phyloP scores from a whole-genome alignment of 2,329 filamentous ascomycete species.

The Didymella pinodella region DNA sequence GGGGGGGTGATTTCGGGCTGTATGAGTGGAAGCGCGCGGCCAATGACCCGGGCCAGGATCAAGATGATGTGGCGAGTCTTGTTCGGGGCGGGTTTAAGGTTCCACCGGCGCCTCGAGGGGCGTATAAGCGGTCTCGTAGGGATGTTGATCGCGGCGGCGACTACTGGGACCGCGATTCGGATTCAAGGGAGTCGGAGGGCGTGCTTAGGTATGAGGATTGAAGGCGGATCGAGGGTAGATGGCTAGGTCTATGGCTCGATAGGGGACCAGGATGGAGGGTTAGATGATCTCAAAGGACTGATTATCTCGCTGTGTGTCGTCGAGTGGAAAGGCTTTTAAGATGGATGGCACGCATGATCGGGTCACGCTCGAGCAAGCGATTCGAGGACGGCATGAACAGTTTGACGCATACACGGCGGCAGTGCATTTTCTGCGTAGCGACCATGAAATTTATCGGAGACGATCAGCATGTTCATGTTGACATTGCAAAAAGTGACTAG shows the following conservation, averaged over 20 bases:
- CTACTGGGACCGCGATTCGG: conserved; percentile 2
- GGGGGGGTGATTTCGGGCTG: conserved; percentile 4
- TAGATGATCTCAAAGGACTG: not conserved
- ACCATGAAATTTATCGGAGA: not conserved
- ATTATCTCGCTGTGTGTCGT: not conserved
- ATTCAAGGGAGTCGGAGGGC: not conserved
- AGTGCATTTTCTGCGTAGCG: not conserved
- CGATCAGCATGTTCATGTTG: too few species aligned
- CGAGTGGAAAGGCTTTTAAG: not conserved
- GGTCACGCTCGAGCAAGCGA: not conserved
- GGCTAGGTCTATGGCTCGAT: too few species aligned
- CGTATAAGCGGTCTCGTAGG: not conserved
- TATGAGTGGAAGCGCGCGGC: conserved; percentile 11
- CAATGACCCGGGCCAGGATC: conserved; percentile 1
- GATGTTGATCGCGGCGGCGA: conserved; percentile 1
- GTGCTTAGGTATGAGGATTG: conserved; percentile 11
- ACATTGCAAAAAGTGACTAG: too few species aligned
- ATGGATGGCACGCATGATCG: not conserved
- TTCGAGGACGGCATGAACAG: not conserved
- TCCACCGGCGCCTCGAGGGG: conserved; percentile 1
- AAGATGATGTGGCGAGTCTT: conserved; percentile 16
- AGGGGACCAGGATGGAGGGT: too few species aligned
- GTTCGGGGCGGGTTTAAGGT: not conserved
- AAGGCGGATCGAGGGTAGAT: not conserved
- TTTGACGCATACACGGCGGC: too few species aligned